A percentile compares a stretch with the other conserved stretches of the same genome.
Conservation (phyloP, 75 land plant genomes). For the Cupressus sempervirens region DNA sequence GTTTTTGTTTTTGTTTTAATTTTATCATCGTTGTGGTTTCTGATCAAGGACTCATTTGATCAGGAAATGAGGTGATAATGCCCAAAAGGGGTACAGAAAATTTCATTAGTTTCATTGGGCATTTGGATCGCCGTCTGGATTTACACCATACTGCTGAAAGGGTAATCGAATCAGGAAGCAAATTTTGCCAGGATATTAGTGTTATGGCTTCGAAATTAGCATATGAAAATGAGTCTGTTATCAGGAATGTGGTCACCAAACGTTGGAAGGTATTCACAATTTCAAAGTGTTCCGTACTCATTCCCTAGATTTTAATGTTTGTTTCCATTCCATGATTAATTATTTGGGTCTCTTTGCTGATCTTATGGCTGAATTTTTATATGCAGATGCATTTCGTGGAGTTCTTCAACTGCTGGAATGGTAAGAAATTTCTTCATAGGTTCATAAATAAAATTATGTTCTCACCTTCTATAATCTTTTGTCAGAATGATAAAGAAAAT, state of each 20-base stretch:
- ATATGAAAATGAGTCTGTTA: too few species aligned
- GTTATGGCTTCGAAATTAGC: conserved; percentile 51
- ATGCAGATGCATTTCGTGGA: conserved; percentile 69
- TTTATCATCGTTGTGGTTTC: background rate
- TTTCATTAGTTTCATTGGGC: conserved; percentile 22
- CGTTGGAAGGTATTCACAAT: too few species aligned
- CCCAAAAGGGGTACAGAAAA: conserved; percentile 13
- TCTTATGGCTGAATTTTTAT: background rate
- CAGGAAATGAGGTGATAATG: background rate
- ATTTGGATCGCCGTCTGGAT: conserved; percentile 17
- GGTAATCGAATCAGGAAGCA: conserved; percentile 1
- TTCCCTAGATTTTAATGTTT: background rate
- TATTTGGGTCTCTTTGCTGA: too few species aligned
- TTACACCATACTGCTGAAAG: background rate
- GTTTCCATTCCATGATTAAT: too few species aligned
- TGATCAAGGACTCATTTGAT: background rate
- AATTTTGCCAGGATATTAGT: conserved; percentile 15
- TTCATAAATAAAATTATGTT: too few species aligned
- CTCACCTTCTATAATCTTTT: too few species aligned
- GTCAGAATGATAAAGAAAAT: too few species aligned
- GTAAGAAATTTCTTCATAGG: conserved; percentile 15
- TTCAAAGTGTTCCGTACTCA: background rate
- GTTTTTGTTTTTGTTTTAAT: too few species aligned
- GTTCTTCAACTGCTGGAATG: conserved; percentile 62
- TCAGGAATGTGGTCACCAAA: too few species aligned